Percentiles rank a stretch among this genome's conserved stretches.
Evolutionary conservation across 176 grass and related monocot species (phyloP).

Genomic region (Puya raimondii): DNA sequence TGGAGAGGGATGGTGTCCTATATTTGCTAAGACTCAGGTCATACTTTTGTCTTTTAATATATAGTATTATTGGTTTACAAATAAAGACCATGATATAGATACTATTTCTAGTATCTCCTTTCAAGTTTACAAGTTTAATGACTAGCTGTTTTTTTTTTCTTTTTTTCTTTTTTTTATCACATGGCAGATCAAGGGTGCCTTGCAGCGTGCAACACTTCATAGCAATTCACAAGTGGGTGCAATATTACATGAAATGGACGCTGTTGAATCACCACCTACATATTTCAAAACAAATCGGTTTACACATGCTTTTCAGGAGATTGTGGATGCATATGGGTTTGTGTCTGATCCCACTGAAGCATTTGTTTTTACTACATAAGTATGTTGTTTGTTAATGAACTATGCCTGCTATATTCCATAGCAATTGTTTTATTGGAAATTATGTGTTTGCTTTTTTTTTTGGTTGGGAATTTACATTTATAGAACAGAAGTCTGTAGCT

Average conservation of each 20-base stretch:
- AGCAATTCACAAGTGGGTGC: slow-evolving; percentile 98
- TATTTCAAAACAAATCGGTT: slow-evolving; percentile 94
- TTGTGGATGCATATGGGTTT: slow-evolving; percentile 98
- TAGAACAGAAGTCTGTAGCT: not conserved
- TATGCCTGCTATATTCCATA: not conserved
- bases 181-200: slow-evolving; percentile 78
- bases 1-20: slow-evolving; percentile 99
- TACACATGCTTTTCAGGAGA: slow-evolving; percentile 95
- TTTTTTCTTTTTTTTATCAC: slow-evolving; percentile 24
- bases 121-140: slow-evolving; percentile 3
- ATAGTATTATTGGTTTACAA: slow-evolving; percentile 10
- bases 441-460: not conserved
- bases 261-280: slow-evolving; percentile 80
- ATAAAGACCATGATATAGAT: slow-evolving; percentile 4
- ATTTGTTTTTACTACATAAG: not conserved
- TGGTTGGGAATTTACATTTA: not conserved
- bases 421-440: not conserved
- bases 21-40: slow-evolving; percentile 95
- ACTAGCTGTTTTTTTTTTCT: not conserved
- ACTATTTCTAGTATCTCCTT: not conserved
- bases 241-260: slow-evolving; percentile 98
- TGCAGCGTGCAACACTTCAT: slow-evolving; percentile 77
- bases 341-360: slow-evolving; percentile 9
- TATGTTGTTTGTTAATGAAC: not conserved
- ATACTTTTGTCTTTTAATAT: slow-evolving; percentile 20